These are phyloP conservation scores for Gossypium davidsonii DNA, from an alignment of 441 rosid genomes.

Conservation along the genomic window DNA sequence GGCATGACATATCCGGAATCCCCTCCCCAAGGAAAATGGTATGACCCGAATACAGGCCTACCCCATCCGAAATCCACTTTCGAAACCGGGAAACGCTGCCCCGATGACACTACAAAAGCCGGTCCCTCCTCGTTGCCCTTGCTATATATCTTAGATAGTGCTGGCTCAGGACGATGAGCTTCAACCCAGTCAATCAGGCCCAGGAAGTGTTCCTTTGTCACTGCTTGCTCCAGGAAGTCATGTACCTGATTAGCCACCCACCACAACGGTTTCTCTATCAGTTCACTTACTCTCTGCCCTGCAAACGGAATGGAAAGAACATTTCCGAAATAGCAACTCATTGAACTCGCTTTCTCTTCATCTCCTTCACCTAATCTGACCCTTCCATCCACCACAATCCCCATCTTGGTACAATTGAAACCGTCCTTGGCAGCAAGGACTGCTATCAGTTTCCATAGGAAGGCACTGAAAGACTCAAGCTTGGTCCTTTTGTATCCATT, in stretches of 20 bases:
- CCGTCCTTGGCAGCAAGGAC: conserved; percentile 18
- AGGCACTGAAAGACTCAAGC: conserved; percentile 59
- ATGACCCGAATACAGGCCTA: conserved; percentile 63
- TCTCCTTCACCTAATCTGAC: conserved; percentile 27
- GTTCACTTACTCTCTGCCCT: conserved; percentile 28
- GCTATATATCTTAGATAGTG: conserved; percentile 46
- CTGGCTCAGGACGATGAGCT: conserved; percentile 53
- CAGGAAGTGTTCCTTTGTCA: conserved; percentile 63
- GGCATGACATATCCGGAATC: conserved; percentile 79
- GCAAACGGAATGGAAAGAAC: conserved; percentile 68
- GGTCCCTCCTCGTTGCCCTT: conserved; percentile 44
- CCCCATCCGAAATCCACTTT: conserved; percentile 80
- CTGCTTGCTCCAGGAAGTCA: conserved; percentile 37
- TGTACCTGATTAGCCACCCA: conserved; percentile 60
- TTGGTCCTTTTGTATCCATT: conserved; percentile 36
- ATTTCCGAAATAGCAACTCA: conserved; percentile 66
- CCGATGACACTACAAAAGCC: conserved; percentile 74
- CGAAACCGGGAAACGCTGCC: conserved; percentile 47
- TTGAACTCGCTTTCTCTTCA: background rate
- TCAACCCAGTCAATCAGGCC: conserved; percentile 84
- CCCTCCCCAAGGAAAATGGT: conserved; percentile 85
- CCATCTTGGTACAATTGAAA: conserved; percentile 35
- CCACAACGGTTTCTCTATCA: conserved; percentile 43
- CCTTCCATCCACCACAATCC: conserved; percentile 80
- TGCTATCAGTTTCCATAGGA: conserved; percentile 72